These are phyloP conservation scores for Gossypium turneri DNA, from an alignment of 345 rosid genomes.

Conservation along the genomic window DNA sequence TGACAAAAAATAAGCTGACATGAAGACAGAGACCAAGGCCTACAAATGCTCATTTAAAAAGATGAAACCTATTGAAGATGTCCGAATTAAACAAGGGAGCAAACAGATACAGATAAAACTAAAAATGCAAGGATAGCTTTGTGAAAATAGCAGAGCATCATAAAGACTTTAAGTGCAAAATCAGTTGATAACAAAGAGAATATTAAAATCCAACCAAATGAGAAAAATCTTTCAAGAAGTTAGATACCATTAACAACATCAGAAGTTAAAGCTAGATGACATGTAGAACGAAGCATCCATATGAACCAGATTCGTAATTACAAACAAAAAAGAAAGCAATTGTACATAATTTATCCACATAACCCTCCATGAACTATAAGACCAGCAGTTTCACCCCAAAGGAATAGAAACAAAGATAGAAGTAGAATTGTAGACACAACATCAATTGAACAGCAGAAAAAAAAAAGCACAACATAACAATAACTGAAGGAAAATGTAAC, in stretches of 20 bases:
- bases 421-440: neutral
- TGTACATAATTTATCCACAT: constrained; percentile 10
- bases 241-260: neutral
- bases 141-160: constrained; percentile 1
- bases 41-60: neutral
- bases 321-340: neutral
- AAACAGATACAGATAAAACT: neutral
- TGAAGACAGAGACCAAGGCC: neutral
- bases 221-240: constrained; percentile 4
- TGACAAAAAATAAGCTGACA: neutral
- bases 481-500: neutral
- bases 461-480: constrained; percentile 7
- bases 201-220: neutral
- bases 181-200: neutral
- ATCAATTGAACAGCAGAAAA: constrained; percentile 7
- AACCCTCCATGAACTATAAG: constrained; percentile 1
- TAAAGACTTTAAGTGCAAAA: neutral
- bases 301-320: constrained; percentile 2
- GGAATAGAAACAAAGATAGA: neutral
- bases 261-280: constrained; percentile 1
- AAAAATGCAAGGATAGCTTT: neutral
- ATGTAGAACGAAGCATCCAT: neutral
- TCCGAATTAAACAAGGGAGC: neutral
- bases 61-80: neutral
- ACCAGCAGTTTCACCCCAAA: neutral